phyloP scores from a whole-genome alignment of 1,284 basidiomycete genomes.

The Pholiota adiposa region DNA sequence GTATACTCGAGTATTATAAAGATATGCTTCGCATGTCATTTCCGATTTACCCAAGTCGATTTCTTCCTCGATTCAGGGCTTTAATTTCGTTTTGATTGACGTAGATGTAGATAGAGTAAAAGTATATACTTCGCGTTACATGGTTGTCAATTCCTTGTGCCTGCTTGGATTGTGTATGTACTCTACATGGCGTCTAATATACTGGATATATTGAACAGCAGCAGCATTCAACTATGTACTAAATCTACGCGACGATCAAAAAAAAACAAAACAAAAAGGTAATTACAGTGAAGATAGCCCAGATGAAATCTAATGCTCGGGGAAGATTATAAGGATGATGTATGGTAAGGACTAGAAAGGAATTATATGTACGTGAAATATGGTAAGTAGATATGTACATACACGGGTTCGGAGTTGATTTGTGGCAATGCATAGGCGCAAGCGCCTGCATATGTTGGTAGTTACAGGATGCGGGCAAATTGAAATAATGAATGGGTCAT shows the following conservation, averaged over 20 bases:
- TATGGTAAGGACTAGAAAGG: not conserved
- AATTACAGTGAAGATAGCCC: not conserved
- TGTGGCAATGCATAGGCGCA: constrained; percentile 11
- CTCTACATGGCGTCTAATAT: too few species aligned
- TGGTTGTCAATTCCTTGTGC: too few species aligned
- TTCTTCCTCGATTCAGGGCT: not conserved
- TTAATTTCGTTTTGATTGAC: not conserved
- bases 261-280: too few species aligned
- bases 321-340: constrained; percentile 1
- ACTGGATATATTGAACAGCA: not conserved
- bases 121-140: too few species aligned
- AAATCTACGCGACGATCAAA: not conserved
- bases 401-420: constrained; percentile 11
- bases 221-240: not conserved
- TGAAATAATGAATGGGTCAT: constrained; percentile 7
- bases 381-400: constrained; percentile 14
- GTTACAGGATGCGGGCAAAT: constrained; percentile 9
- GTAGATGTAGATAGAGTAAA: not conserved
- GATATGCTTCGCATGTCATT: too few species aligned
- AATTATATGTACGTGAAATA: not conserved
- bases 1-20: not conserved
- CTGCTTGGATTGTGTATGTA: too few species aligned
- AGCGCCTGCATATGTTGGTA: constrained; percentile 9
- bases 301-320: not conserved
- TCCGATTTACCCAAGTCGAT: not conserved